Percentiles rank a stretch among this genome's conserved stretches.
These are phyloP conservation scores for Paraleonurus japonicus DNA, from an alignment of 257 asterid genomes.

Conservation along the genomic window DNA sequence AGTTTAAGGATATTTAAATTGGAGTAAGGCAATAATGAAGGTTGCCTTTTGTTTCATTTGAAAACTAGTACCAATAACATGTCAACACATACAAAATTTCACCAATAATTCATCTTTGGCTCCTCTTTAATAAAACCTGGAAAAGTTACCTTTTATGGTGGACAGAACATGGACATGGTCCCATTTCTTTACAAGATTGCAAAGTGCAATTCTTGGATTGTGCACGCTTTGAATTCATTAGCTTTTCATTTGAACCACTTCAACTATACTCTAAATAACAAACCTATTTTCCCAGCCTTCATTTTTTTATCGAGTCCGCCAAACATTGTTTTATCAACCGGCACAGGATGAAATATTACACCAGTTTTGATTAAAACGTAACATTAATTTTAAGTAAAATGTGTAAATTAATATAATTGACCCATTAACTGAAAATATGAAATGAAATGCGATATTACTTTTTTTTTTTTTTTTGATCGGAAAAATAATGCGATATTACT, in stretches of 20 bases:
- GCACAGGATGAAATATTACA: no score
- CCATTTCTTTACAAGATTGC: conserved; percentile 26
- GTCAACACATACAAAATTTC: conserved; percentile 18
- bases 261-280: background rate
- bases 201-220: conserved; percentile 13
- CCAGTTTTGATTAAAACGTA: no score
- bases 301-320: background rate
- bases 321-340: no score
- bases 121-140: conserved; percentile 16
- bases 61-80: conserved; percentile 17
- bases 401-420: no score
- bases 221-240: background rate
- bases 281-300: background rate
- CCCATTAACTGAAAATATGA: no score
- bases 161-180: conserved; percentile 26
- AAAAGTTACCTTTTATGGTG: conserved; percentile 12
- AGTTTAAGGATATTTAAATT: conserved; percentile 17
- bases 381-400: no score
- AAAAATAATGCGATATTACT: no score
- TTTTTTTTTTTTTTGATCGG: no score
- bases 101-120: conserved; percentile 31
- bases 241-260: background rate
- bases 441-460: no score
- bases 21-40: conserved; percentile 16
- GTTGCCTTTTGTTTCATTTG: conserved; percentile 17